Evolutionary conservation across 352 stramenopile species (phyloP), one percentile per base, ranked within the genome.

Genomic region (Phytophthora sp.): DNA sequence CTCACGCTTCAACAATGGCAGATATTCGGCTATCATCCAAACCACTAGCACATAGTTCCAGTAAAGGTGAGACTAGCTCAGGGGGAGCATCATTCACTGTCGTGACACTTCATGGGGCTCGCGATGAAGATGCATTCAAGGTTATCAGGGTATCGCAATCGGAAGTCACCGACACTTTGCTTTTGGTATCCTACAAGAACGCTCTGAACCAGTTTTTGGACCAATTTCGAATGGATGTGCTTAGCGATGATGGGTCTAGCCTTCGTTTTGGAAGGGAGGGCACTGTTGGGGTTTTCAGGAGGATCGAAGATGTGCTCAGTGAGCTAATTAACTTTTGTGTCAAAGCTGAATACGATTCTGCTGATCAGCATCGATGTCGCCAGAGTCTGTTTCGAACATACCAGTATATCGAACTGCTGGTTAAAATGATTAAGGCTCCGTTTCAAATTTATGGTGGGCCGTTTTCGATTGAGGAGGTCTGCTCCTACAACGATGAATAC

Each of bases 41-140:
- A 24, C 71, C 80, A 8, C 57, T 89, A 24, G 63, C 68, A n/a
- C 80, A 65, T 23, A 71, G 69, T 44, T 50, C 24, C 23, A 57
- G 45, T 26, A 69, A 63, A 44, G 77, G 38, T 27, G 61, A 69
- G 15, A 38, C 47, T 16, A 66, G 45, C 9, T 59, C 31, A 6
- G 66, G 51, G 5, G 67, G 47, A 31, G 73, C 72, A 4, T 76
- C 72, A 1, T 88, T 88, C 29, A 72, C 69, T 15, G 76, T 89
- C 8, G 73, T 83, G 13, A 69, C 77, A 4, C 63, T 89, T 1
- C 71, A 72, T 31, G 82, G 80, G 13, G 68, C 74, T 9, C 76
- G 81, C 47, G 84, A 93, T 63, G 80, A 93, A 62, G 82, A 91
- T 46, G 84, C 84, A 11, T 92, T 92, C 63, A 84, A 85, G 42